These are phyloP conservation scores for Mediolabrus comicus DNA, from an alignment of 108 stramenopile species.

Conservation along the genomic window DNA sequence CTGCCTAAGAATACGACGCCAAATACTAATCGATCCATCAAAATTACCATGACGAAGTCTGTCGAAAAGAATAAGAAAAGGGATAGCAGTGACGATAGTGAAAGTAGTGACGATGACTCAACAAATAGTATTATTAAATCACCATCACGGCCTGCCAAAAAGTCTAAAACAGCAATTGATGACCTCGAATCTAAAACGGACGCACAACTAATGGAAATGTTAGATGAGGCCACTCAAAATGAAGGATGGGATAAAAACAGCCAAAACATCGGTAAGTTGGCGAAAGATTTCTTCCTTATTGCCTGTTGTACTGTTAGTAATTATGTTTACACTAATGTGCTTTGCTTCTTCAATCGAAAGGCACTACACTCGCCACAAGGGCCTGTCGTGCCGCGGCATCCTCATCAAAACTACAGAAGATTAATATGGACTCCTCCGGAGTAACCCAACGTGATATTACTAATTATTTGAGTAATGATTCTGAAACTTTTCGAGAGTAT, in stretches of 20 bases:
- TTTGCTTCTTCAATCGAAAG: no score
- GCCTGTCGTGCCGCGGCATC: conserved; percentile 16
- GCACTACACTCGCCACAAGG: conserved; percentile 14
- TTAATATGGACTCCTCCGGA: neutral
- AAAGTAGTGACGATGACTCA: neutral
- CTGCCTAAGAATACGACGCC: conserved; percentile 5
- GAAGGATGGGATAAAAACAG: conserved; percentile 12
- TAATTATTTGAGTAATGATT: conserved; percentile 9
- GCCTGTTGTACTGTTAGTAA: no score
- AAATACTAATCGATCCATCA: neutral
- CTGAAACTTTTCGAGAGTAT: conserved; percentile 11
- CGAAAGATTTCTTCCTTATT: no score
- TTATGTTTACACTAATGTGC: no score
- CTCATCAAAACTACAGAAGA: neutral
- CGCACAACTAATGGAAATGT: neutral
- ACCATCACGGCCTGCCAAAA: neutral
- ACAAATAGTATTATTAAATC: neutral
- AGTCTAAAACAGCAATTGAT: neutral
- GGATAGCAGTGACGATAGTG: neutral
- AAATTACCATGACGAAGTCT: conserved; percentile 1
- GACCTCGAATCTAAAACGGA: conserved; percentile 9
- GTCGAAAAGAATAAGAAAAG: neutral
- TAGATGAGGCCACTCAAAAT: neutral
- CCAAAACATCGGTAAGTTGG: conserved; percentile 5
- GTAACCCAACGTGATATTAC: conserved; percentile 18